Evolutionary conservation across 2,329 filamentous ascomycete species (phyloP).

Genomic region (Cladosporium colombiae): DNA sequence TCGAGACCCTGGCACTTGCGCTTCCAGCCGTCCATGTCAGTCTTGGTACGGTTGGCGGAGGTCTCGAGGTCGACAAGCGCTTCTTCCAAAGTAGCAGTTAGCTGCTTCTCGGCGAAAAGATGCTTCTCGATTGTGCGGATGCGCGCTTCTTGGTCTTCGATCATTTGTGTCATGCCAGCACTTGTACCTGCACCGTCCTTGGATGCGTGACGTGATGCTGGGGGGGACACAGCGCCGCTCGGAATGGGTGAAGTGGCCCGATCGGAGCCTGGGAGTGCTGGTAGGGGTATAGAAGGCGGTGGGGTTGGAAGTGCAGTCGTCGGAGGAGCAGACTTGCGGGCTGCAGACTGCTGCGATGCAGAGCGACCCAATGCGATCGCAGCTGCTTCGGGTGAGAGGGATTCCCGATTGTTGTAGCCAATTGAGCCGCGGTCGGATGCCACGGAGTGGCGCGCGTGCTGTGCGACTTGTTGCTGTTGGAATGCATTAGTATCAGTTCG

Average conservation of each 20-base stretch:
- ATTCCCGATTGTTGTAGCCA: slow-evolving; percentile 48
- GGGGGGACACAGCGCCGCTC: slow-evolving; percentile 54
- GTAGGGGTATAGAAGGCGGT: slow-evolving; percentile 92
- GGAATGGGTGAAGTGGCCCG: slow-evolving; percentile 65
- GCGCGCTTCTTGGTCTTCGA: slow-evolving; percentile 92
- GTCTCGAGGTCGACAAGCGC: slow-evolving; percentile 90
- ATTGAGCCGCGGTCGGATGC: slow-evolving; percentile 33
- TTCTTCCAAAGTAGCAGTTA: slow-evolving; percentile 92
- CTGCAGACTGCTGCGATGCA: slow-evolving; percentile 64
- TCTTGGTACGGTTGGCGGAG: slow-evolving; percentile 87
- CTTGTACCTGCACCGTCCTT: slow-evolving; percentile 55
- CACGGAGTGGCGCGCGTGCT: slow-evolving; percentile 36
- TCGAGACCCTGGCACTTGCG: slow-evolving; percentile 80
- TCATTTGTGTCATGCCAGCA: slow-evolving; percentile 68
- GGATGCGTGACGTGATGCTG: slow-evolving; percentile 71
- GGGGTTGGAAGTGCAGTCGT: slow-evolving; percentile 86
- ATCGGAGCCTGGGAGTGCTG: slow-evolving; percentile 72
- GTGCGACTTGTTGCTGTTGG: slow-evolving; percentile 59
- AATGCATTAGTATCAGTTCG: slow-evolving; percentile 29
- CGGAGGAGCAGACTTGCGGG: slow-evolving; percentile 77
- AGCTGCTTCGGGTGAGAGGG: slow-evolving; percentile 46
- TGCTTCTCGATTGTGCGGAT: slow-evolving; percentile 97
- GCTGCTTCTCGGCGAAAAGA: slow-evolving; percentile 90
- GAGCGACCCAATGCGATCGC: slow-evolving; percentile 52
- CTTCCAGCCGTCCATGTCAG: slow-evolving; percentile 86